Percentiles rank a stretch among this genome's conserved stretches.
These are phyloP conservation scores for Nothomitra cinnamomea DNA, from an alignment of 2,329 filamentous ascomycete genomes.

Conservation along the genomic window DNA sequence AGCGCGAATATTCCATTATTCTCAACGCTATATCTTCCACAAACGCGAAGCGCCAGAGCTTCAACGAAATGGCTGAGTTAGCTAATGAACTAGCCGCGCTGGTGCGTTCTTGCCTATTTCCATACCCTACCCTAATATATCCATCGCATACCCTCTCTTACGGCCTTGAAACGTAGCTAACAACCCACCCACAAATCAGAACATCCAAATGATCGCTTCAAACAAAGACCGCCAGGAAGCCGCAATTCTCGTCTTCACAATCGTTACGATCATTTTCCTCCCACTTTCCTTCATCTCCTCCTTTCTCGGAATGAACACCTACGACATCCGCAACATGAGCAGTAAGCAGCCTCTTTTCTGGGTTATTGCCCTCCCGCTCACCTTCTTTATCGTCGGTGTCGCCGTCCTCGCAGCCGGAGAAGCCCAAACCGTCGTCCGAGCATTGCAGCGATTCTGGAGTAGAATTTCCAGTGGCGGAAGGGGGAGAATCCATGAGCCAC, in stretches of 20 bases:
- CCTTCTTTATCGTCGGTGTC: neutral
- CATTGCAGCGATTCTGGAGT: no score
- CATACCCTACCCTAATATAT: neutral
- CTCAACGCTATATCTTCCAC: no score
- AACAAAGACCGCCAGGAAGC: slow-evolving; percentile 1
- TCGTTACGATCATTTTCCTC: slow-evolving; percentile 2
- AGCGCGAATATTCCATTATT: neutral
- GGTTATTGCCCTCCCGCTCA: neutral
- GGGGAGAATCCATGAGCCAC: no score
- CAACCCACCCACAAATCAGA: neutral
- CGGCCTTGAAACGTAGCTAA: neutral
- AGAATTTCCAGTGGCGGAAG: no score
- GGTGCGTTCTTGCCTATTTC: no score
- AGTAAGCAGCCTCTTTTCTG: neutral
- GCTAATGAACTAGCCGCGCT: no score
- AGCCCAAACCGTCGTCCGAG: neutral
- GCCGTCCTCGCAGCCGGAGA: neutral
- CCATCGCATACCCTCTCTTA: neutral
- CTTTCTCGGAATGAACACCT: neutral
- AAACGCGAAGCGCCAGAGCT: no score
- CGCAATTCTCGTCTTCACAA: slow-evolving; percentile 3
- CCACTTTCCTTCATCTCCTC: slow-evolving; percentile 1
- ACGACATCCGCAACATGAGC: neutral
- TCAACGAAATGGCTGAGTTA: no score
- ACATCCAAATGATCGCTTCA: neutral